Base-by-base conservation (phyloP, 1,284 basidiomycete species). In the Microbotryum violaceum region DNA sequence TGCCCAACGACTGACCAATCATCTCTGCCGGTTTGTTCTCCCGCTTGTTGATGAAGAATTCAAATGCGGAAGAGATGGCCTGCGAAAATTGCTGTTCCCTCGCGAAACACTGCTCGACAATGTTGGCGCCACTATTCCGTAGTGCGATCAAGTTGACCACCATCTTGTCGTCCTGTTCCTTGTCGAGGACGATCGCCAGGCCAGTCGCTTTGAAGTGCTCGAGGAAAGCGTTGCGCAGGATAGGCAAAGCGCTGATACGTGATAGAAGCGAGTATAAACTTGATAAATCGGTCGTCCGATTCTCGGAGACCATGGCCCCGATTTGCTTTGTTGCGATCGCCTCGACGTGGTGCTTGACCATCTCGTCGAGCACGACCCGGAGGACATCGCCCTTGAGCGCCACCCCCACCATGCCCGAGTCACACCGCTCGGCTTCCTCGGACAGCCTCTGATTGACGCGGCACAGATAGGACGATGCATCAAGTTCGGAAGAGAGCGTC, bases 21-120 rank as follows among this genome's bases (percentile, higher is more conserved):
- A 93, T 86, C 76, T 97, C 93, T 0, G 94, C 93, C 6, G 91
- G 91, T 67, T 89, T 92, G 72, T 86, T 88, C 58, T 85, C 84
- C 25, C 92, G 82, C 27, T 82, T 81, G 71, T 87, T 88, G 78
- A 97, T 87, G 44, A 89, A 91, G 16, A 75, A 77, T n/a, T 84
- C 80, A 76, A 96, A 93, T 0, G 87, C 88, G 62, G 89, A 86
- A 47, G 79, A 74, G 46, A 80, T 74, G 1, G 78, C 76, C 61
- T 80, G 67, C 20, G 62, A 63, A 60, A 78, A 75, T 10, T 71
- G 70, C 7, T 60, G 54, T 31, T 75, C 72, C 16, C 61, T 74
- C 74, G 57, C 79, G 72, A 76, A 89, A 82, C 68, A 80, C 73
- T 73, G 71, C 1, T 72, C 70, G 33, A 86, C 78, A 16, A 83